Base-by-base conservation (phyloP, 495 filamentous ascomycete species). In the Neurospora sp. region DNA sequence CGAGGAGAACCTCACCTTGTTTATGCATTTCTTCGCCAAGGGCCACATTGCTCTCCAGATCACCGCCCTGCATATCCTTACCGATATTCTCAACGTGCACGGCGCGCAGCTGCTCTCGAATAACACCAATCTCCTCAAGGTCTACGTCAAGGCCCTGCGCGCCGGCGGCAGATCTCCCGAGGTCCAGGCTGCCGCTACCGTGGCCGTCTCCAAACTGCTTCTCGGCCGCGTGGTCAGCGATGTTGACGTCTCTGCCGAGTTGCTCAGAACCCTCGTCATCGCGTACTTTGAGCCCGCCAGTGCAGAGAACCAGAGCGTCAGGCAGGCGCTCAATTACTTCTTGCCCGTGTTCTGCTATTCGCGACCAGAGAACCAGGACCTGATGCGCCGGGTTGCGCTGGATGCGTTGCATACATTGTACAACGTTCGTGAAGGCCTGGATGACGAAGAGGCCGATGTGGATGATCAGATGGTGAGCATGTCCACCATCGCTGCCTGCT, bases 21-120 rank as follows among this genome's bases (percentile, higher is more conserved):
- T 99, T 81, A 91, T 97, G 77, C 95, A 97, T 80, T 98, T 96
- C 84, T 97, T 94, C 82, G 91, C 85, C 82, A 96, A 96, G 82
- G 96, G 96, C 16, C 94, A 97, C 77, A 90, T 94, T 31, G 90
- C 90, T 5, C 85, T 99, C 69, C 94, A 98, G 80, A 91, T 92
- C 42, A 96, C 93, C 3, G 92, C 95, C 0, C 83, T 98, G 41
- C 92, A 98, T 69, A 96, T 97, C 74, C 88, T 98, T n/a, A 92
- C 92, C 40, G 96, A 99, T 81, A 96, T 98, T 80, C 85, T 98
- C 38, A 92, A 91, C 40, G 91, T 92, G 2, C 94, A 98, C 74
- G 94, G 94, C 37, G 88, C 91, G 0, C 87, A 94, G 41, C 88
- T 97, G 22, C 81, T 88, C 8, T 83, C 86, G 2, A 78, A 80